Evolutionary conservation across 1,284 basidiomycete genomes (phyloP), one percentile per base, ranked within the genome.

Genomic region (Ganoderma sp.): DNA sequence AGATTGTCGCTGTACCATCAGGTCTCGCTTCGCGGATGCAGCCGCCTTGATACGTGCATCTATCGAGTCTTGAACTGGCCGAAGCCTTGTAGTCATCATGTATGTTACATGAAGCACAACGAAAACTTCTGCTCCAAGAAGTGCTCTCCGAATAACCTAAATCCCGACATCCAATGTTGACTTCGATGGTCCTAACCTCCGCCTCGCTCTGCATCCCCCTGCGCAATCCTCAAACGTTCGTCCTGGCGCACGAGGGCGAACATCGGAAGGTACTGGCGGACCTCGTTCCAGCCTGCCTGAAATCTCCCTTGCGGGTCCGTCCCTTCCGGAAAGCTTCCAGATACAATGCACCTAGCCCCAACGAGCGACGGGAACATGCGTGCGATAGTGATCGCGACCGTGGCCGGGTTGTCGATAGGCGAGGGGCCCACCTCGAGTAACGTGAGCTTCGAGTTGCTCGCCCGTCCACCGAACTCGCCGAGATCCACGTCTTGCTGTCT

Each of bases 1-100:
- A 39, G 59, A 61, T 19, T 61, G n/a, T 61, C 39, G 59, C 5
- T 42, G 41, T 25, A 42, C 41, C 7, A 61, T 61, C 41, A 25
- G 28, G 41, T 22, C 41, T 42, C 59, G 59, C 14, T 61, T 41
- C 17, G 42, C 22, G 41, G 25, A 25, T 28, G n/a, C 59, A 12
- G 41, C 9, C 22, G 41, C 25, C 28, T 61, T 61, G 28, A 61
- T 61, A 39, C n/a, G 39, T 3, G 37, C 19, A 58, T 34, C 32
- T 34, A n/a, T 22, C n/a, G 56, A 39, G 34, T 10, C 19, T 19
- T 34, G 28, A 42, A 34, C 19, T 43, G 14, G 12, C 22, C 28
- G 9, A 32, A 39, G 37, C 37, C 10, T 39, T 37, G 2, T 25
- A 43, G 58, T 28, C 22, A 15, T 61, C 10, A 39, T 39, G 19